phyloP scores from a whole-genome alignment of 768 basidiomycete genomes.

The Termitomyces sp. region DNA sequence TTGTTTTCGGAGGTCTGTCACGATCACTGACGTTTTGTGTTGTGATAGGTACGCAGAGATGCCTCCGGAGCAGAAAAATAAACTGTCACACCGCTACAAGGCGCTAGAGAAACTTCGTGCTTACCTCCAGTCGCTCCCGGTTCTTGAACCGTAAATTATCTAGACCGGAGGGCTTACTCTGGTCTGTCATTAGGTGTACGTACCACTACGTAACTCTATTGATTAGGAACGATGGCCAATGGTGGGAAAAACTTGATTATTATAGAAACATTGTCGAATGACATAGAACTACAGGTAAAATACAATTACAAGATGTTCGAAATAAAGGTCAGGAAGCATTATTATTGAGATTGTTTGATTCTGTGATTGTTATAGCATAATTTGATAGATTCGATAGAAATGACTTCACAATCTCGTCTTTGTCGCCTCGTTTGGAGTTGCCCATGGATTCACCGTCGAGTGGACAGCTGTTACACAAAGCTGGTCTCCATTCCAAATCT shows the following conservation, averaged over 20 bases:
- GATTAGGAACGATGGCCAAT: neutral
- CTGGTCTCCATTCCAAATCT: slow-evolving; percentile 38
- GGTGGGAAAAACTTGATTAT: too few relatives aligned
- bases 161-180: neutral
- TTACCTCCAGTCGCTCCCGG: slow-evolving; percentile 35
- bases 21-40: slow-evolving; percentile 4
- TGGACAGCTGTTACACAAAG: slow-evolving; percentile 42
- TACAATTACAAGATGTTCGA: neutral
- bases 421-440: slow-evolving; percentile 2
- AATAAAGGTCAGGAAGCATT: neutral
- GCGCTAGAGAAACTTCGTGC: slow-evolving; percentile 64
- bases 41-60: slow-evolving; percentile 68
- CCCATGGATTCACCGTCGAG: slow-evolving; percentile 30
- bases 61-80: slow-evolving; percentile 62
- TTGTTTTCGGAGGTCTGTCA: neutral
- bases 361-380: neutral
- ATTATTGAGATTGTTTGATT: neutral
- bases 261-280: neutral
- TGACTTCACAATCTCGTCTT: slow-evolving; percentile 8
- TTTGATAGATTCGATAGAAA: neutral
- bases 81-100: slow-evolving; percentile 66
- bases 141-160: neutral
- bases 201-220: neutral
- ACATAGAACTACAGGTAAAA: neutral
- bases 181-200: neutral